Evolutionary conservation across 257 asterid genomes (phyloP).

Genomic region (Fraxinus excelsior): DNA sequence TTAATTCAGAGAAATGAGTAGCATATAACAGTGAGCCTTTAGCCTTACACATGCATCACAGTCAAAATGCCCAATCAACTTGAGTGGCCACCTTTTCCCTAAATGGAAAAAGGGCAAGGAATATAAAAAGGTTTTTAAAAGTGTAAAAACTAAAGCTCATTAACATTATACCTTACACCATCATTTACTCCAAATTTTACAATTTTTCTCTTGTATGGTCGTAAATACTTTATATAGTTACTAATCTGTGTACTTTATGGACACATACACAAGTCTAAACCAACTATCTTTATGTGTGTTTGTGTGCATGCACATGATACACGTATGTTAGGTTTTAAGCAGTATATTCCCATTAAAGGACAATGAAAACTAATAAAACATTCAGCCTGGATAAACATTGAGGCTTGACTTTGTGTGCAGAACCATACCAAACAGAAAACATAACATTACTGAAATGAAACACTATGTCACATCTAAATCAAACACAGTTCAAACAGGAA

Average conservation of each 20-base stretch:
- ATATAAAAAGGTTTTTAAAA: not conserved
- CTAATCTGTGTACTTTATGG: not conserved
- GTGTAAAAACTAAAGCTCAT: not conserved
- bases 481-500: conserved; percentile 21
- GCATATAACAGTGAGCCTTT: not conserved
- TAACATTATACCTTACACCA: not conserved
- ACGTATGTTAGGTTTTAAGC: not conserved
- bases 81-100: not conserved
- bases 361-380: conserved; percentile 1
- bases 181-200: not conserved
- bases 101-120: not conserved
- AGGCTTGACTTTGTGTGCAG: not conserved
- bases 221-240: not conserved
- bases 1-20: not conserved
- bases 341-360: not conserved
- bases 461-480: conserved; percentile 1
- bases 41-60: not conserved
- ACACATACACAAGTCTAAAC: not conserved
- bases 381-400: conserved; percentile 1
- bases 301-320: not conserved
- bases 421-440: conserved; percentile 6
- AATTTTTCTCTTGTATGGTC: not conserved
- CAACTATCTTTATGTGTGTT: not conserved
- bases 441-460: not conserved
- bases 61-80: not conserved